Base-by-base conservation (phyloP, 78 protist genomes). In the Chrysochromulina parva region DNA sequence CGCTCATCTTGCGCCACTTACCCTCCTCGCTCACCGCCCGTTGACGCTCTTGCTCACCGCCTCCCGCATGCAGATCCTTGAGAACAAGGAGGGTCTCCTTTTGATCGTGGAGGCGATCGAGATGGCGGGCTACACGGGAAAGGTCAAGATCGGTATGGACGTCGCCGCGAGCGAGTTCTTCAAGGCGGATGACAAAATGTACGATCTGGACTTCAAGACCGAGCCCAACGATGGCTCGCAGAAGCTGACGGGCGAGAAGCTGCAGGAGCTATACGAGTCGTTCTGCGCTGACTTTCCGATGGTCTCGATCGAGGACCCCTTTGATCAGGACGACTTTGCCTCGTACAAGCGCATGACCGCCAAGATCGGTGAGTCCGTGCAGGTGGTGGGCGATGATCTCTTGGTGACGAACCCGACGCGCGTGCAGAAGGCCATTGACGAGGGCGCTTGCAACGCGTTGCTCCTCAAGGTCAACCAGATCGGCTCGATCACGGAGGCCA, bases 331-430 rank as follows among this genome's bases (percentile, higher is more conserved):
- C 93, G 99, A 99, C 96, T 98, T 93, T 91, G 99, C 88, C 52
- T 73, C 81, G 55, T 78, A 78, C 86, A 19, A 9, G 10, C 5
- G 9, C 11, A 78, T 53, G 62, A 78, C 86, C 3, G 62, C 57
- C 62, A 20, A 53, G 86, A 26, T 78, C n/a, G 93, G 85, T 59
- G 66, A 20, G 38, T 1, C 1, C 47, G 67, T 87, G 48, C 98
- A 97, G 96, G 90, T 99, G 73, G 99, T 99, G 38, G 99, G 99
- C 84, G 99, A 99, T 65, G 99, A 99, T 90, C 93, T 99, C 74
- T 71, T 95, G 28, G 99, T 97, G 53, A 98, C 99, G 85, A 99
- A 99, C 97, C 95, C 98, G 80, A 93, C 96, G 94, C 97, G 98
- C 91, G 97, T 99, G 74, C 24, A 88, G 88, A 92, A 48, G 90